phyloP scores from a whole-genome alignment of 192 early-diverging fungal species.

The Nowakowskiella sp. region DNA sequence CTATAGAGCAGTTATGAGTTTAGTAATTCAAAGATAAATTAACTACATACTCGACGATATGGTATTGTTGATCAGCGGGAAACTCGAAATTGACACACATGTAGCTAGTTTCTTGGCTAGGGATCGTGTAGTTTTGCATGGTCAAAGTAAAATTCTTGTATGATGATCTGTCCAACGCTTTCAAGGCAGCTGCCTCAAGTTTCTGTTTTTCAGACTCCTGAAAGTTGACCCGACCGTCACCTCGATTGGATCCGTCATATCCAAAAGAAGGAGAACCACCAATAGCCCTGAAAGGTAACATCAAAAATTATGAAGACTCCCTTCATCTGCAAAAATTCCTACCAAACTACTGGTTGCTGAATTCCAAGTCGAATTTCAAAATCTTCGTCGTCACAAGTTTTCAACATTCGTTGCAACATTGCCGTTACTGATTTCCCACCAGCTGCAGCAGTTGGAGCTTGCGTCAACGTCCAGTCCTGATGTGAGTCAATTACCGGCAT shows the following conservation, averaged over 20 bases:
- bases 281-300: conserved; percentile 3
- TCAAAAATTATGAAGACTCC: not conserved
- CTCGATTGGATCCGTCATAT: not conserved
- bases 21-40: too few relatives aligned
- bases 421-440: not conserved
- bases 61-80: conserved; percentile 15
- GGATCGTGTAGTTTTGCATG: conserved; percentile 5
- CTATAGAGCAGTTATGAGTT: too few relatives aligned
- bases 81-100: conserved; percentile 10
- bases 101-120: not conserved
- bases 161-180: too few relatives aligned
- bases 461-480: too few relatives aligned
- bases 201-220: too few relatives aligned
- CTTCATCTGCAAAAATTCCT: too few relatives aligned
- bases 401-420: not conserved
- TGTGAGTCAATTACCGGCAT: too few relatives aligned
- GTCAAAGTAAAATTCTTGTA: too few relatives aligned
- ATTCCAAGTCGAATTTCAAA: too few relatives aligned
- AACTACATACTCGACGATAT: conserved; percentile 14
- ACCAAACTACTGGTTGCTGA: too few relatives aligned
- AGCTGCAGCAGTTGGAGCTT: not conserved
- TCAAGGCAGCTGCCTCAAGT: too few relatives aligned
- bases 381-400: conserved; percentile 4
- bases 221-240: too few relatives aligned
- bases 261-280: not conserved